Evolutionary conservation across 371 early-diverging fungal genomes (phyloP).

Genomic region (Mortierella polycephala): DNA sequence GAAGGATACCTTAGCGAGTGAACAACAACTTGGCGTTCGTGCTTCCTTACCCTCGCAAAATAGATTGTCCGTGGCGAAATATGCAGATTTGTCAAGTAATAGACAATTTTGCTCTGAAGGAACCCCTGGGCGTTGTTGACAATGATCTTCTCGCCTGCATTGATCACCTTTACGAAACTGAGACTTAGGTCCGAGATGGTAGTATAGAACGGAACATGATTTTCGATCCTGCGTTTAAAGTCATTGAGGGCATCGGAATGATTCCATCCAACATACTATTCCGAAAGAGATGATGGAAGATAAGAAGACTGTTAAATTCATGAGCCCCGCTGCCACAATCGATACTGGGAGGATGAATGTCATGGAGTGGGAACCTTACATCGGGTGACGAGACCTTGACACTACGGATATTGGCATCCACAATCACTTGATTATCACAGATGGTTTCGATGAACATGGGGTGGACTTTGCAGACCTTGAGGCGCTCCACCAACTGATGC

Average conservation of each 20-base stretch:
- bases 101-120: conserved; percentile 89
- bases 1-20: neutral
- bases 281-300: neutral
- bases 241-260: conserved; percentile 86
- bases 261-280: conserved; percentile 79
- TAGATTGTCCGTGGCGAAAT: conserved; percentile 87
- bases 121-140: conserved; percentile 87
- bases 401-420: conserved; percentile 81
- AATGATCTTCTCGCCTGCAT: conserved; percentile 89
- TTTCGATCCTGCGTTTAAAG: conserved; percentile 87
- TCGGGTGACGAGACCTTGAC: conserved; percentile 95
- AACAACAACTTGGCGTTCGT: neutral
- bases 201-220: conserved; percentile 83
- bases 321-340: neutral
- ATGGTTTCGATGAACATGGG: conserved; percentile 82
- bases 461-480: conserved; percentile 74
- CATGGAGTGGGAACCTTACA: conserved; percentile 54
- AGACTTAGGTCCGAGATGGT: conserved; percentile 74
- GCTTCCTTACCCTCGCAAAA: conserved; percentile 77
- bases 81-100: conserved; percentile 91
- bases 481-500: conserved; percentile 70
- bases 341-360: too few species aligned
- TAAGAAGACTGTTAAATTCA: neutral
- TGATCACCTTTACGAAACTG: conserved; percentile 89
- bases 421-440: conserved; percentile 80